Conservation (phyloP, 1,284 basidiomycete genomes). For the Polyporus tsugae region DNA sequence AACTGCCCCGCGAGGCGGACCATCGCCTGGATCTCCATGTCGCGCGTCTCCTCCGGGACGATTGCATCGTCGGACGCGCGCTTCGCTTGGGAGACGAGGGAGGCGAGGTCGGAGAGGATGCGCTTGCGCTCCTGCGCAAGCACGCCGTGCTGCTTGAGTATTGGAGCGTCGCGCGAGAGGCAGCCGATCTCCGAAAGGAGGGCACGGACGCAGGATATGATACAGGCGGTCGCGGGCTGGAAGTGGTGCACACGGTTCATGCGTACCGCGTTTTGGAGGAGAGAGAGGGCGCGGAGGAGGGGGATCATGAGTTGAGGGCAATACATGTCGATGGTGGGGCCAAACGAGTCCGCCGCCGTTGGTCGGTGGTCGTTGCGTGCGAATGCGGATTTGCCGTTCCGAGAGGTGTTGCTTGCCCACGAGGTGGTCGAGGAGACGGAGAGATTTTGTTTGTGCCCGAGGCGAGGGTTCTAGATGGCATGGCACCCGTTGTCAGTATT, state of each 20-base stretch:
- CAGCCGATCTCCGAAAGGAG: constrained; percentile 89
- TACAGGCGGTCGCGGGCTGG: constrained; percentile 84
- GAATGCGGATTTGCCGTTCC: constrained; percentile 37
- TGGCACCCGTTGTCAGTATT: constrained; percentile 16
- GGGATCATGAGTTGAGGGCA: constrained; percentile 80
- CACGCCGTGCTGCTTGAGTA: constrained; percentile 71
- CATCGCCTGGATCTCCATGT: constrained; percentile 75
- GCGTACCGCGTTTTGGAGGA: constrained; percentile 87
- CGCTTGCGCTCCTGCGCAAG: constrained; percentile 84
- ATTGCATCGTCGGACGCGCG: constrained; percentile 68
- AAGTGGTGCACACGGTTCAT: constrained; percentile 83
- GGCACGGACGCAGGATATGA: constrained; percentile 95
- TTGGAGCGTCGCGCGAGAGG: constrained; percentile 81
- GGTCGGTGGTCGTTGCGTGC: constrained; percentile 52
- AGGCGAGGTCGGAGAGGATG: constrained; percentile 84
- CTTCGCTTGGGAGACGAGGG: constrained; percentile 87
- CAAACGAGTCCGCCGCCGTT: constrained; percentile 53
- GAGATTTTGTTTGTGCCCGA: constrained; percentile 54
- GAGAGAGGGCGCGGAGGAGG: constrained; percentile 84
- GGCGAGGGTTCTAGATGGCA: constrained; percentile 30
- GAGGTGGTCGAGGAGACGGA: constrained; percentile 61
- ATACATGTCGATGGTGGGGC: constrained; percentile 61
- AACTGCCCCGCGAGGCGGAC: constrained; percentile 77
- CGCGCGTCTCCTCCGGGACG: constrained; percentile 56
- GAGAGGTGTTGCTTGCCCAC: constrained; percentile 59